Percentiles rank a stretch among this genome's conserved stretches.
phyloP scores from a whole-genome alignment of 2,329 filamentous ascomycete genomes.

The Colletotrichum sp. region DNA sequence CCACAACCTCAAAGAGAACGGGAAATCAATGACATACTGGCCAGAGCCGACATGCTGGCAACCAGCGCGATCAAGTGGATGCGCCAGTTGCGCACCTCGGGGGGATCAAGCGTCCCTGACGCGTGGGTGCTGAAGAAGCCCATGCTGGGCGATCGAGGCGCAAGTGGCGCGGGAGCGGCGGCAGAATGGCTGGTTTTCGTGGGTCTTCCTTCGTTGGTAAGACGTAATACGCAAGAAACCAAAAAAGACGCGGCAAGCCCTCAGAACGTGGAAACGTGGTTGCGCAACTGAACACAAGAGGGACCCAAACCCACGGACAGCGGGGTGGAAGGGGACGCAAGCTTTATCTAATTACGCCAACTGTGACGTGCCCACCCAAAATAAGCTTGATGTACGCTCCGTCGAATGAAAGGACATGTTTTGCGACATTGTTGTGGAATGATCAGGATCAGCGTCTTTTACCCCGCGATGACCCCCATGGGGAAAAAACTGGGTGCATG shows the following conservation, averaged over 20 bases:
- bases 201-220: neutral
- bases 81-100: constrained; percentile 29
- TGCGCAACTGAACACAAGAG: neutral
- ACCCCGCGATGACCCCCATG: constrained; percentile 19
- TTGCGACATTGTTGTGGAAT: neutral
- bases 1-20: neutral
- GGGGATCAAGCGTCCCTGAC: constrained; percentile 25
- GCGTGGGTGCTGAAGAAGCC: constrained; percentile 30
- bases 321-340: neutral
- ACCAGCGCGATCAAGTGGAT: constrained; percentile 29
- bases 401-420: neutral
- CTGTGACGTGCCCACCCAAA: constrained; percentile 1
- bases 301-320: neutral
- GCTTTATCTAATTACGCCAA: constrained; percentile 13
- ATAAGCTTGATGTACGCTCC: constrained; percentile 6
- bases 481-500: constrained; percentile 2
- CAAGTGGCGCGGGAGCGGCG: no score
- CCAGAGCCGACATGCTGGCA: constrained; percentile 30
- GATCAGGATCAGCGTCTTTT: constrained; percentile 7
- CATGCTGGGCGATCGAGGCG: constrained; percentile 12
- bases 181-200: neutral
- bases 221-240: neutral
- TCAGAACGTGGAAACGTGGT: neutral
- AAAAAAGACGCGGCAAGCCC: neutral
- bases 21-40: constrained; percentile 20